Evolutionary conservation across 192 early-diverging fungal genomes (phyloP), one percentile per base, ranked within the genome.

Genomic region (Obelidium mucronatum): DNA sequence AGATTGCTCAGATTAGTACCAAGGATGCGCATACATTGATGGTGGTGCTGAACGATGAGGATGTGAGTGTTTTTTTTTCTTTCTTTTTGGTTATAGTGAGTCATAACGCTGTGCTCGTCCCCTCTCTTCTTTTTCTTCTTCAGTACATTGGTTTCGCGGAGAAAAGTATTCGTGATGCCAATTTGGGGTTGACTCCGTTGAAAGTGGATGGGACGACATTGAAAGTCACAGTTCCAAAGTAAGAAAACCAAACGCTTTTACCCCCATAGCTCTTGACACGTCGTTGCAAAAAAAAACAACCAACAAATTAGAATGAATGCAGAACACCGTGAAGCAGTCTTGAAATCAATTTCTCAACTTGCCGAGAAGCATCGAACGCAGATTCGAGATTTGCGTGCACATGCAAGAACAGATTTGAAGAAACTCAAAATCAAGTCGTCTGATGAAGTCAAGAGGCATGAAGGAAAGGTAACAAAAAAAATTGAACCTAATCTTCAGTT

Each of bases 1-100:
- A 93, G 54, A 67, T 96, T 26, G 90, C 93, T 5, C 90, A 91
- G 77, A 86, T 96, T n/a, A 82, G 90, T 17, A 86, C 94, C 72
- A 93, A 94, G 78, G 93, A 96, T 63, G 90, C 93, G 35, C 90
- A 94, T 62, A 92, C 89, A 26, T 82, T 96, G 54, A 76, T 93
- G 62, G 93, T 96, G n/a, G 88, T 90, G 34, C 86, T 94, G 24
- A 90, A 92, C 73, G 90, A 92, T 67, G 77, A 85, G 40, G 92
- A 93, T 33, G 91, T 93, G 85, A 76, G 78, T 51, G 2, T 36
- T 34, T 63, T 69, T 17, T 2, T n/a, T 53, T 0, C 19, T 60
- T 22, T 63, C 19, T 36, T 66, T 8, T 40, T 66, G 33, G 24
- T 8, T 40, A 0, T 48, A 19, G 44, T 15, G 19, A n/a, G n/a